Evolutionary conservation across 148 eudicot species (phyloP).

Genomic region (Vaccinium myrtillus): DNA sequence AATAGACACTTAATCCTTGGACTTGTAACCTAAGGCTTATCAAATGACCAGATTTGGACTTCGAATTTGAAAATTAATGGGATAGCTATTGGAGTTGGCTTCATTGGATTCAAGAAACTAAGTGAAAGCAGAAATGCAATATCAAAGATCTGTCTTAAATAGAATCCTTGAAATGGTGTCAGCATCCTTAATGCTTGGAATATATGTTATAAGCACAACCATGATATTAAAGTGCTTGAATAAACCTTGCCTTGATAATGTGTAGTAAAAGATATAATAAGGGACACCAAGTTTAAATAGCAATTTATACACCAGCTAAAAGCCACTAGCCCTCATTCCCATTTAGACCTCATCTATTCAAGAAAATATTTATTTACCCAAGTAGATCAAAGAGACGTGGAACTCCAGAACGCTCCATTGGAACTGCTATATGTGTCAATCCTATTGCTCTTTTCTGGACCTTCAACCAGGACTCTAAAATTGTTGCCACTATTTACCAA

Average conservation of each 20-base stretch:
- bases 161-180: background rate
- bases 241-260: background rate
- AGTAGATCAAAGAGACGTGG: background rate
- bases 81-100: background rate
- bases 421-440: background rate
- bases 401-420: background rate
- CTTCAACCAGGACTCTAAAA: background rate
- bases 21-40: background rate
- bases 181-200: background rate
- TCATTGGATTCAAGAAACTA: background rate
- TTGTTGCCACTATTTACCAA: background rate
- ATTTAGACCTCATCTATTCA: background rate
- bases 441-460: background rate
- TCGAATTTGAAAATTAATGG: background rate
- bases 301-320: background rate
- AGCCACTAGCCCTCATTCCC: background rate
- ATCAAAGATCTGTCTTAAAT: background rate
- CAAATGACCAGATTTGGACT: background rate
- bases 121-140: background rate
- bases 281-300: background rate
- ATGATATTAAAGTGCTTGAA: background rate
- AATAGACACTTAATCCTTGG: background rate
- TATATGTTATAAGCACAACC: background rate
- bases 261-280: background rate
- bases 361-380: slow-evolving; percentile 1